Percentiles rank a stretch among this genome's conserved stretches.
Conservation (phyloP, 306 rosid species). For the Fagus crenata region DNA sequence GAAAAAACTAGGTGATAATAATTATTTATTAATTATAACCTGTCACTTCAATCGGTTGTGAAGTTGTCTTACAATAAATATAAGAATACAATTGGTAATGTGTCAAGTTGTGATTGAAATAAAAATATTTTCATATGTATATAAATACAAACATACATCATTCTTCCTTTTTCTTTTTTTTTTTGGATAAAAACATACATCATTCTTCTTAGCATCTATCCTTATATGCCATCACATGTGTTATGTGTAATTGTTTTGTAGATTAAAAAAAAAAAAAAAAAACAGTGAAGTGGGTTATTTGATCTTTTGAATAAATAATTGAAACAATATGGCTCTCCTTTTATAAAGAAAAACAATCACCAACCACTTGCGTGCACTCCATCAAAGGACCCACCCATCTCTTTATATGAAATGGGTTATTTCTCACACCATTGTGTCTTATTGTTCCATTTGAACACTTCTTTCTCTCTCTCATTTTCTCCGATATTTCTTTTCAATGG, state of each 20-base stretch:
- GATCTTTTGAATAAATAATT: background rate
- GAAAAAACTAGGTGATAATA: too few species aligned
- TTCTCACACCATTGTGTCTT: background rate
- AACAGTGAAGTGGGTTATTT: background rate
- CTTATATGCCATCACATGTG: too few species aligned
- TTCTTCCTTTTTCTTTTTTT: too few species aligned
- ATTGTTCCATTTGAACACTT: background rate
- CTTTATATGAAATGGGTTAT: slow-evolving; percentile 20
- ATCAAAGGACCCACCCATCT: slow-evolving; percentile 17
- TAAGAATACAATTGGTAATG: too few species aligned
- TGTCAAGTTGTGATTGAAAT: too few species aligned
- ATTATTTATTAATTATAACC: too few species aligned
- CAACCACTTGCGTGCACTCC: slow-evolving; percentile 22
- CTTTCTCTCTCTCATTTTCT: background rate
- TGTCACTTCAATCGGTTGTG: too few species aligned
- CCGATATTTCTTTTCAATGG: slow-evolving; percentile 45
- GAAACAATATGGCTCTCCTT: background rate
- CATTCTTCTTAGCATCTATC: too few species aligned
- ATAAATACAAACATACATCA: too few species aligned
- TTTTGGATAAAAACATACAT: too few species aligned
- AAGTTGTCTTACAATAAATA: too few species aligned
- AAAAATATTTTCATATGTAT: too few species aligned
- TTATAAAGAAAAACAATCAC: background rate
- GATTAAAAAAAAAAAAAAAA: background rate
- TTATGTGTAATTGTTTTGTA: background rate